Evolutionary conservation across 2,329 filamentous ascomycete species (phyloP).

Genomic region (Xylariaceae sp.): DNA sequence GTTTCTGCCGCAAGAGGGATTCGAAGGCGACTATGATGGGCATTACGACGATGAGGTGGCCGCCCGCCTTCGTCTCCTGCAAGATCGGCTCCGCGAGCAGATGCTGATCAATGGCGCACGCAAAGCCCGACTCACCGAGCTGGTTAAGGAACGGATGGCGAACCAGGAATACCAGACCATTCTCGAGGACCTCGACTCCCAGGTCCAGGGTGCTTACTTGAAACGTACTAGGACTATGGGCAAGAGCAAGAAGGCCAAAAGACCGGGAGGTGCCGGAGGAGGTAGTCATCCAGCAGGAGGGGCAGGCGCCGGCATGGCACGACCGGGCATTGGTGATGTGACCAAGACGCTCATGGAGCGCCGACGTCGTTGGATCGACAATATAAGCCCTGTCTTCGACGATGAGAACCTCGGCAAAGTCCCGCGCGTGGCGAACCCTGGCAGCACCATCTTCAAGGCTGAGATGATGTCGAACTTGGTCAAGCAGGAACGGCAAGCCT

Average conservation of each 20-base stretch:
- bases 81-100: conserved; percentile 73
- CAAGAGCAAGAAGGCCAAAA: conserved; percentile 86
- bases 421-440: conserved; percentile 56
- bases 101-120: conserved; percentile 84
- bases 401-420: conserved; percentile 69
- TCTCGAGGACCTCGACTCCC: conserved; percentile 88
- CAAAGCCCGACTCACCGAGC: conserved; percentile 76
- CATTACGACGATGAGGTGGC: conserved; percentile 93
- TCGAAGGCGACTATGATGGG: conserved; percentile 71
- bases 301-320: conserved; percentile 52
- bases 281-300: conserved; percentile 57
- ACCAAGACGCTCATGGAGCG: conserved; percentile 91
- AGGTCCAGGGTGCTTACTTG: conserved; percentile 90
- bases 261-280: conserved; percentile 66
- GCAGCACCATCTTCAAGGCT: conserved; percentile 65
- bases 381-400: conserved; percentile 84
- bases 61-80: conserved; percentile 77
- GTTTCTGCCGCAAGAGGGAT: conserved; percentile 62
- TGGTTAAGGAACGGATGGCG: conserved; percentile 88
- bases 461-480: conserved; percentile 65
- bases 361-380: conserved; percentile 80
- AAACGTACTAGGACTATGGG: conserved; percentile 92
- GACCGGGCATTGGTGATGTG: conserved; percentile 82
- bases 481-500: conserved; percentile 69
- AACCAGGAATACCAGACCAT: conserved; percentile 97